Evolutionary conservation across 352 stramenopile species (phyloP), one percentile per base, ranked within the genome.

Genomic region (Globisporangium paddicum): DNA sequence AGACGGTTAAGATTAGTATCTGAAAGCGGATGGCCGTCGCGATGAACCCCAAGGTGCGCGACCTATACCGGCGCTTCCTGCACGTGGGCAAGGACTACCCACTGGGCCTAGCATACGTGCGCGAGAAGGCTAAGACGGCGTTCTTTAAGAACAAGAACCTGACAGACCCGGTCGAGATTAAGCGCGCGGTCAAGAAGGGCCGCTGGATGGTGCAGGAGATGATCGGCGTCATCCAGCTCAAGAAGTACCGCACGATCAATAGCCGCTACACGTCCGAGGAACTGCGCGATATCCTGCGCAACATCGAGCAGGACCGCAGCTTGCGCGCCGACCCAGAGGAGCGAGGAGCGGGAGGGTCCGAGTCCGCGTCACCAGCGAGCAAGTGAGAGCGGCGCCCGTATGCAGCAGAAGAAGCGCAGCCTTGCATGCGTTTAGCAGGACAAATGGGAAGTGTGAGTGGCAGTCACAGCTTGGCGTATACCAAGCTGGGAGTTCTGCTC

Each of bases 181-280:
- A 66, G 74, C 98, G 51, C 93, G 92, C 93, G n/a, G 89, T 99
- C 37, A 87, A 86, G 46, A 85, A 81, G 45, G 96, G 96, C 14
- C 70, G 96, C 64, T 98, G 92, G 73, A 96, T 97, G 81, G 87
- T 98, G 41, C 72, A 91, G 45, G 96, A 99, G 71, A 96, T 99
- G 79, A 82, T 98, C 49, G 96, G 86, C n/a, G 89, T 98, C 16
- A 98, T 98, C 67, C 87, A 98, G 77, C 75, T 99, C 28, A 98
- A 98, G 65, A 99, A 99, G 67, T 99, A 99, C 70, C 81, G 96
- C 52, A 87, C 93, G 47, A 86, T 99, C 67, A 97, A 98, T 57
- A 78, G 72, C 56, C 74, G 94, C 54, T 99, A 99, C 66, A 94
- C 84, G 30, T 68, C 82, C 10, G 79, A 87, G 55, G 82, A 92